Evolutionary conservation across 176 grass and related monocot genomes (phyloP), one percentile per base, ranked within the genome.

Genomic region (Raddia guianensis): DNA sequence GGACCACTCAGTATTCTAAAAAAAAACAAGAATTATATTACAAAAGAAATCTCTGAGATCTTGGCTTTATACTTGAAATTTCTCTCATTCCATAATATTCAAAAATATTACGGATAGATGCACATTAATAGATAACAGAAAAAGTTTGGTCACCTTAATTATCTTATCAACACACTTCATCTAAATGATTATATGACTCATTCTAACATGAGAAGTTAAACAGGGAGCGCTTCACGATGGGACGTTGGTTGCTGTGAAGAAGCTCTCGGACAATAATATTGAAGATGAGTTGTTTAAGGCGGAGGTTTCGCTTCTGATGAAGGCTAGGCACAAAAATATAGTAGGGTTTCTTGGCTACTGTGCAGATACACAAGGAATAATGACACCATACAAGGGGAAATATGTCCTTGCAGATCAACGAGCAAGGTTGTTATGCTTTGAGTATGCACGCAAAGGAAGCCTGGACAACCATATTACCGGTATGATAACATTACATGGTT

Each of bases 191-290:
- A 9, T 49, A 27, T 27, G 27, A 7, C 3, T 10, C 47, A 49
- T 49, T 49, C 59, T 62, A 62, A 62, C 59, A 62, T 32, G 20
- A 62, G 10, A 40, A 7, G 63, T 40, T 42, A 65, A 65, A 40
- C 63, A 65, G 63, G 63, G 63, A 15, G 63, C 42, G 10, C 63
- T 65, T 34, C 32, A 9, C 34, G 42, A 15, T 42, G 63, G 33
- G 34, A 65, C 42, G 33, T 3, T 47, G 9, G 19, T 76, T 61
- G 73, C 73, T 62, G 73, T 76, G n/a, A 76, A 76, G 19, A 76
- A 35, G 43, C 5, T 76, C 14, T 46, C 12, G 19, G n/a, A 49
- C 0, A 49, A 0, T 21, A 8, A 14, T 63, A 16, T 10, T 63
- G 12, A 63, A 35, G 4, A 63, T 9, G 27, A 43, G 35, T 13